Evolutionary conservation across 2,329 filamentous ascomycete genomes (phyloP).

Genomic region (Cladophialophora immunda): DNA sequence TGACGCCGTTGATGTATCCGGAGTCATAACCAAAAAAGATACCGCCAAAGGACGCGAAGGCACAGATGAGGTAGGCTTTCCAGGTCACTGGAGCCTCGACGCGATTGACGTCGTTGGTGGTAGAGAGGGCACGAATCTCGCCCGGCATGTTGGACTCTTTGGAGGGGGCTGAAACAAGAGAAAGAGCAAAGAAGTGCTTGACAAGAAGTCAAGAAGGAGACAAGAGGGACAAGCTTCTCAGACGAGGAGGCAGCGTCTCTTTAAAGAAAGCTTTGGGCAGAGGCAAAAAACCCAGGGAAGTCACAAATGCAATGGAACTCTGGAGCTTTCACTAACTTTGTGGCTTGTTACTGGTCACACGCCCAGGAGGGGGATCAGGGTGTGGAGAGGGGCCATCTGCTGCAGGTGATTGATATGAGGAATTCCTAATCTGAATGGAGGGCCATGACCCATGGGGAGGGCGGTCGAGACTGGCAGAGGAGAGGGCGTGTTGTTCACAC

Average conservation of each 20-base stretch:
- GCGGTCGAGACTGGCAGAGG: neutral
- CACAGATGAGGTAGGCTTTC: slow-evolving; percentile 70
- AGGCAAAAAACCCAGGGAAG: slow-evolving; percentile 8
- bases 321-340: slow-evolving; percentile 9
- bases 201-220: slow-evolving; percentile 21
- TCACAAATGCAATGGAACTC: slow-evolving; percentile 14
- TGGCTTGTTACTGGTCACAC: slow-evolving; percentile 24
- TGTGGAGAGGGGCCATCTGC: slow-evolving; percentile 12
- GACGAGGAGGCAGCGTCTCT: slow-evolving; percentile 9
- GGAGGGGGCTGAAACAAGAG: neutral
- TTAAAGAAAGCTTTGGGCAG: slow-evolving; percentile 23
- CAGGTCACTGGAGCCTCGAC: slow-evolving; percentile 67
- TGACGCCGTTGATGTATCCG: slow-evolving; percentile 63
- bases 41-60: slow-evolving; percentile 68
- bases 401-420: slow-evolving; percentile 23
- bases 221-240: slow-evolving; percentile 5
- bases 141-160: slow-evolving; percentile 29
- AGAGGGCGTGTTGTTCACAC: neutral
- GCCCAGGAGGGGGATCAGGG: slow-evolving; percentile 3
- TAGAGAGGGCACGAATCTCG: slow-evolving; percentile 34
- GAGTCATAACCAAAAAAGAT: slow-evolving; percentile 70
- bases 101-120: slow-evolving; percentile 57
- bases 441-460: slow-evolving; percentile 7
- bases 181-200: slow-evolving; percentile 2
- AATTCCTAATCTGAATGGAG: slow-evolving; percentile 13